Evolutionary conservation across 176 grass and related monocot genomes (phyloP).

Genomic region (Oryza nivara): DNA sequence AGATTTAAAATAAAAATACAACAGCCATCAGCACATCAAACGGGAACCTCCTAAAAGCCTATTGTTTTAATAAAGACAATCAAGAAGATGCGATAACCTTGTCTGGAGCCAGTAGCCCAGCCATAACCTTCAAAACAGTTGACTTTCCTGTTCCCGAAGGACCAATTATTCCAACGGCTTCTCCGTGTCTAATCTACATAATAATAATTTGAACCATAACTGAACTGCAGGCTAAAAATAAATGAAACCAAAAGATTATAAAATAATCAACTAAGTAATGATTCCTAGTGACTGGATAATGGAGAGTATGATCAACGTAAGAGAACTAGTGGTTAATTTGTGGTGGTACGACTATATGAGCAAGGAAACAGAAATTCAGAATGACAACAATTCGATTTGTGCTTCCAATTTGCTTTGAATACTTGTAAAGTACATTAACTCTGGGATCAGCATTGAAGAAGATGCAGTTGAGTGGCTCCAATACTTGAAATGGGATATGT

Average conservation of each 20-base stretch:
- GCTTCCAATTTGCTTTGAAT: conserved; percentile 13
- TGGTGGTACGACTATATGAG: neutral
- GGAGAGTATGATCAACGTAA: neutral
- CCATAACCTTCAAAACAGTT: conserved; percentile 95
- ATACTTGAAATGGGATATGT: neutral
- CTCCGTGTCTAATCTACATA: conserved; percentile 90
- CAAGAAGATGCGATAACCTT: conserved; percentile 56
- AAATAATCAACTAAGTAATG: neutral
- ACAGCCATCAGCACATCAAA: conserved; percentile 24
- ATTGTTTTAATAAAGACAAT: conserved; percentile 5
- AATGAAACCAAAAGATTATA: neutral
- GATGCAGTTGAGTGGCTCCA: neutral
- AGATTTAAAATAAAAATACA: conserved; percentile 11
- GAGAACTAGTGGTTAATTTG: neutral
- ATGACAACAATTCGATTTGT: neutral
- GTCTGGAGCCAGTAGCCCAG: conserved; percentile 83
- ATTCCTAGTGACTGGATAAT: neutral
- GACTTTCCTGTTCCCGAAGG: conserved; percentile 96
- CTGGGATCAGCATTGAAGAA: neutral
- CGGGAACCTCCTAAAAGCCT: neutral
- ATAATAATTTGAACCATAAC: conserved; percentile 40
- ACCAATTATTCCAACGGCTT: conserved; percentile 98
- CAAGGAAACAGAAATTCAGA: conserved; percentile 10
- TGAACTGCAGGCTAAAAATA: conserved; percentile 15
- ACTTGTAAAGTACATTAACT: neutral